Conservation (phyloP, 805 yeast genomes). For the Wickerhamomyces sydowiorum region DNA sequence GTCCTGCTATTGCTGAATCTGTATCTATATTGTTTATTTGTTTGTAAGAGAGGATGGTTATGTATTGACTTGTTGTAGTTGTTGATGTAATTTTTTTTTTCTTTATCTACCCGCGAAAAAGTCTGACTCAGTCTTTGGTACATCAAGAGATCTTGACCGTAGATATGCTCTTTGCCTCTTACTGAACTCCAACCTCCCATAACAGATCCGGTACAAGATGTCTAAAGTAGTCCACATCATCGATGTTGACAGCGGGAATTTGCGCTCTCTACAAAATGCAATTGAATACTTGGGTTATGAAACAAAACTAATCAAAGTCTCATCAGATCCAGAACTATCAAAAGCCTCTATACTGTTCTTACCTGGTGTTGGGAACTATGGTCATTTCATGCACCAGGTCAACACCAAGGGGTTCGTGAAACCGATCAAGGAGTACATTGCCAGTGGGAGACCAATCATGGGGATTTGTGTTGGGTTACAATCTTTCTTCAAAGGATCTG, state of each 20-base stretch:
- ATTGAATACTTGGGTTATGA: constrained; percentile 71
- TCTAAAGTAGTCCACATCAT: constrained; percentile 51
- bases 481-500: constrained; percentile 69
- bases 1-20: too few relatives aligned
- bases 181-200: not conserved
- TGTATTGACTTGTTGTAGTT: too few relatives aligned
- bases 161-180: too few relatives aligned
- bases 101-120: too few relatives aligned
- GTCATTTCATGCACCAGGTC: constrained; percentile 80
- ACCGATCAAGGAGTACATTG: constrained; percentile 63
- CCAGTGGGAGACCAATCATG: constrained; percentile 82
- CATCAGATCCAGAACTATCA: constrained; percentile 44
- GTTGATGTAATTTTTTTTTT: too few relatives aligned
- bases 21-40: too few relatives aligned
- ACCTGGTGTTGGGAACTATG: constrained; percentile 98
- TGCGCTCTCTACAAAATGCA: constrained; percentile 86
- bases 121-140: too few relatives aligned
- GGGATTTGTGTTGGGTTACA: constrained; percentile 98
- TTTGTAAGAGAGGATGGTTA: too few relatives aligned
- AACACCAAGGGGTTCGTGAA: constrained; percentile 52
- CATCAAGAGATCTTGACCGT: too few relatives aligned
- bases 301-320: constrained; percentile 53
- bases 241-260: constrained; percentile 91
- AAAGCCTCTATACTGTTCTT: constrained; percentile 58
- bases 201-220: constrained; percentile 7